Evolutionary conservation across 176 grass and related monocot species (phyloP).

Genomic region (Alloteropsis semialata): DNA sequence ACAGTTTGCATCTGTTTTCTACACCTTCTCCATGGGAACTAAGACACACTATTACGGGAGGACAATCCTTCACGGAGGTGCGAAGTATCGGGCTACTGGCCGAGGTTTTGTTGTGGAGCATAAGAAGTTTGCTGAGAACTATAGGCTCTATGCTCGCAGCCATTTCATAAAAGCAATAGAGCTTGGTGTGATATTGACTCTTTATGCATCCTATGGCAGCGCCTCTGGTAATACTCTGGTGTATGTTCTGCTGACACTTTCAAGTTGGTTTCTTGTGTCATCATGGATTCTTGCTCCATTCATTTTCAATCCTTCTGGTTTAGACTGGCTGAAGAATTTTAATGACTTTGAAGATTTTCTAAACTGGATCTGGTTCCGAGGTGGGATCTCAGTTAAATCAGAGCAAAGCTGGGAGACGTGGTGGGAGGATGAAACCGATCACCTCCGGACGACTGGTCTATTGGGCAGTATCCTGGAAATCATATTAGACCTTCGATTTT

Average conservation of each 20-base stretch:
- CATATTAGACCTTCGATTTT: slow-evolving; percentile 80
- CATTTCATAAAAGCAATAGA: slow-evolving; percentile 97
- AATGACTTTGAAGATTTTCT: slow-evolving; percentile 96
- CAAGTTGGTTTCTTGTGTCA: slow-evolving; percentile 89
- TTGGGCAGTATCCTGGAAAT: slow-evolving; percentile 88
- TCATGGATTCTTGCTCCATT: slow-evolving; percentile 95
- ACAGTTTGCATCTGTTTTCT: slow-evolving; percentile 93
- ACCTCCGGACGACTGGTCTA: slow-evolving; percentile 85
- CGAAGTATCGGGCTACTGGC: slow-evolving; percentile 91
- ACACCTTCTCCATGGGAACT: slow-evolving; percentile 96
- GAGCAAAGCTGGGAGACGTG: slow-evolving; percentile 93
- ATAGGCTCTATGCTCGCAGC: slow-evolving; percentile 83
- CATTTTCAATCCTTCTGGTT: slow-evolving; percentile 87
- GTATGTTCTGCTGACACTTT: slow-evolving; percentile 80
- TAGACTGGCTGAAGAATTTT: slow-evolving; percentile 96
- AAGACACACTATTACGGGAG: slow-evolving; percentile 95
- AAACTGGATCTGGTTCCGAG: slow-evolving; percentile 84
- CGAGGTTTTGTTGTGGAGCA: slow-evolving; percentile 96
- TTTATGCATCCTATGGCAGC: slow-evolving; percentile 78
- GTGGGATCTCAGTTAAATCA: slow-evolving; percentile 69
- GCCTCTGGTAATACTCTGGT: slow-evolving; percentile 66
- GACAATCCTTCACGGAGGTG: slow-evolving; percentile 92
- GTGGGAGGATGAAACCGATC: slow-evolving; percentile 91
- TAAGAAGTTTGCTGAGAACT: slow-evolving; percentile 93
- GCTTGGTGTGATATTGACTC: slow-evolving; percentile 71